phyloP scores from a whole-genome alignment of 2,329 filamentous ascomycete species.

The Fragosphaeria purpurea region DNA sequence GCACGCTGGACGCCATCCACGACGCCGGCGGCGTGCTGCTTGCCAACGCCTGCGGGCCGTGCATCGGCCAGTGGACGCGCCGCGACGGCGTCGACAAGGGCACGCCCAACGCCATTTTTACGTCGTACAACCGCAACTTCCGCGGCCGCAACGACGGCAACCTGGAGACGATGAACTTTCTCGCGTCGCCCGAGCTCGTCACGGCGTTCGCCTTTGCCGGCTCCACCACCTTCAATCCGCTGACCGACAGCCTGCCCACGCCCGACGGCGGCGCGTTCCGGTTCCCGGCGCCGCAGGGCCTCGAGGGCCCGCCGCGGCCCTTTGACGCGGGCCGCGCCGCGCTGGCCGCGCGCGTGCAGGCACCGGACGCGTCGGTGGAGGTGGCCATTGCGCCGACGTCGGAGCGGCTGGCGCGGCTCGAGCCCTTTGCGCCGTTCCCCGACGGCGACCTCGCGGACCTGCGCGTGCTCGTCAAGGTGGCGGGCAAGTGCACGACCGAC shows the following conservation, averaged over 20 bases:
- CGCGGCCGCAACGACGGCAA: conserved; percentile 95
- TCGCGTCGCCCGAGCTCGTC: conserved; percentile 92
- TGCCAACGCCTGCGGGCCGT: conserved; percentile 90
- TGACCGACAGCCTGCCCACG: conserved; percentile 75
- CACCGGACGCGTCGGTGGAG: conserved; percentile 58
- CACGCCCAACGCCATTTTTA: conserved; percentile 85
- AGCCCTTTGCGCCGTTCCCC: conserved; percentile 84
- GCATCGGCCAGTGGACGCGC: conserved; percentile 91
- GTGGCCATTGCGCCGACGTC: conserved; percentile 82
- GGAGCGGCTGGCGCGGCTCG: conserved; percentile 77
- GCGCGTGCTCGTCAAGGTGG: conserved; percentile 87
- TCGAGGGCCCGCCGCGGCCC: conserved; percentile 48
- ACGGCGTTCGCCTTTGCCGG: conserved; percentile 94
- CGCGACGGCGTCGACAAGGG: conserved; percentile 79
- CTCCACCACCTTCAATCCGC: conserved; percentile 87
- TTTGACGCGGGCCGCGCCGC: conserved; percentile 71
- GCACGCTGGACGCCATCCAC: conserved; percentile 76
- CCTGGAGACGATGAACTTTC: conserved; percentile 94
- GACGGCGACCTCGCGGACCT: conserved; percentile 62
- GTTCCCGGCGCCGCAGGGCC: conserved; percentile 70
- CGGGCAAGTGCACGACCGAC: conserved; percentile 97
- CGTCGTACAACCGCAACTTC: conserved; percentile 98
- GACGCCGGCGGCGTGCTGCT: conserved; percentile 80
- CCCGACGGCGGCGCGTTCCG: conserved; percentile 73
- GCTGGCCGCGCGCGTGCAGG: conserved; percentile 62